Percentiles rank a stretch among this genome's conserved stretches.
Conservation (phyloP, 805 yeast species). For the Hanseniaspora lindneri region DNA sequence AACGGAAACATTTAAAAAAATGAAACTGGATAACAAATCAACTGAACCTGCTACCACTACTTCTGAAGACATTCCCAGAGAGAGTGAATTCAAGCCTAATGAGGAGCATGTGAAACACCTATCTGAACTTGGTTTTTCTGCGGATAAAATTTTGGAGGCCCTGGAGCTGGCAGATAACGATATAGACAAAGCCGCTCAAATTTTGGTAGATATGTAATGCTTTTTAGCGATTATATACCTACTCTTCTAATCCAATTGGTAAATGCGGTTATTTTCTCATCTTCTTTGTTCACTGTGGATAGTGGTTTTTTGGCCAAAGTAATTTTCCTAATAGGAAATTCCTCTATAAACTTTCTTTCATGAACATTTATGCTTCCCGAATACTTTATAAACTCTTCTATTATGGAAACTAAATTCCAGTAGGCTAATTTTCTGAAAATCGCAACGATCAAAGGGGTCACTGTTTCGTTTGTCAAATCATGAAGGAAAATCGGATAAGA, state of each 20-base stretch:
- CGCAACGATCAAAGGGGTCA: conserved; percentile 72
- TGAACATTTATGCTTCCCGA: conserved; percentile 68
- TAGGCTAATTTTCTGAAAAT: conserved; percentile 70
- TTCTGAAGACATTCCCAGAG: not conserved
- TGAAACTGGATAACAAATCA: not conserved
- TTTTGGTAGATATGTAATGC: not conserved
- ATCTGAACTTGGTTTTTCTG: conserved; percentile 30
- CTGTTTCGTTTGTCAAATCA: conserved; percentile 82
- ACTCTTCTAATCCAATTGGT: conserved; percentile 12
- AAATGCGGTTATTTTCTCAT: not conserved
- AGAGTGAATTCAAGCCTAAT: conserved; percentile 3
- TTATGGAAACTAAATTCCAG: conserved; percentile 83
- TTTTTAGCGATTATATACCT: not conserved
- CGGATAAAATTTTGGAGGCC: conserved; percentile 17
- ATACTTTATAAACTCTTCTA: conserved; percentile 70
- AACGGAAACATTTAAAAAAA: not conserved
- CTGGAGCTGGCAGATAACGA: conserved; percentile 7
- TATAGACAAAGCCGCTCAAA: conserved; percentile 12
- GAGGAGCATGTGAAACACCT: conserved; percentile 19
- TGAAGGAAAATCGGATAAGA: conserved; percentile 69
- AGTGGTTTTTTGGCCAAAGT: conserved; percentile 36
- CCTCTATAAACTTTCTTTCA: conserved; percentile 74
- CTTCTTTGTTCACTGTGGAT: not conserved
- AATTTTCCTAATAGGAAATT: conserved; percentile 41
- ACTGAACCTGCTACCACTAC: not conserved